Conservation (phyloP, 306 rosid genomes). For the Ormosia emarginata region DNA sequence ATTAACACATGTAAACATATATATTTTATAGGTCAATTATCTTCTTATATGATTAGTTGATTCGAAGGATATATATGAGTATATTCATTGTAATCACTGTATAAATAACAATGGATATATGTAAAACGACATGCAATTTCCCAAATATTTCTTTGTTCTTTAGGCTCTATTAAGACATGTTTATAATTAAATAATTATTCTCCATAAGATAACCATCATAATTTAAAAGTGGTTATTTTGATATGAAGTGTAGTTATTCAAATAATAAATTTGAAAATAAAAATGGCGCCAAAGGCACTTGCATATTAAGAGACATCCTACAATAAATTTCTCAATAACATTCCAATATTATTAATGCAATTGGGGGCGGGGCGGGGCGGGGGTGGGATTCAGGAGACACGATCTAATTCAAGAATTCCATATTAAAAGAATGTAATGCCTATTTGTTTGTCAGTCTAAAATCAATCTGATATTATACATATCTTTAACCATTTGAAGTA, state of each 20-base stretch:
- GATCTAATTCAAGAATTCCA: conserved; percentile 8
- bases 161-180: not conserved
- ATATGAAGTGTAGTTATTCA: not conserved
- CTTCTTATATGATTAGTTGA: not conserved
- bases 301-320: not conserved
- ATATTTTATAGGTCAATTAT: not conserved
- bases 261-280: not conserved
- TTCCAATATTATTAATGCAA: not conserved
- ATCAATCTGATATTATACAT: conserved; percentile 22
- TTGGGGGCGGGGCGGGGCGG: not conserved
- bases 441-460: not conserved
- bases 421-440: not conserved
- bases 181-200: not conserved
- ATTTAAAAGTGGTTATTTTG: not conserved
- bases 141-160: not conserved
- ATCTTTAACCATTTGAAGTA: conserved; percentile 8
- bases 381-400: not conserved
- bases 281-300: not conserved
- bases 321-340: not conserved
- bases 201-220: not conserved
- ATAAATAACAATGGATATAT: not conserved
- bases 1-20: too few relatives aligned
- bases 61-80: too few relatives aligned
- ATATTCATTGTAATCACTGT: not conserved
- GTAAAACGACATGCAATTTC: not conserved